These are phyloP conservation scores for Williopsis jadinii DNA, from an alignment of 1,139 yeast genomes.

Conservation along the genomic window DNA sequence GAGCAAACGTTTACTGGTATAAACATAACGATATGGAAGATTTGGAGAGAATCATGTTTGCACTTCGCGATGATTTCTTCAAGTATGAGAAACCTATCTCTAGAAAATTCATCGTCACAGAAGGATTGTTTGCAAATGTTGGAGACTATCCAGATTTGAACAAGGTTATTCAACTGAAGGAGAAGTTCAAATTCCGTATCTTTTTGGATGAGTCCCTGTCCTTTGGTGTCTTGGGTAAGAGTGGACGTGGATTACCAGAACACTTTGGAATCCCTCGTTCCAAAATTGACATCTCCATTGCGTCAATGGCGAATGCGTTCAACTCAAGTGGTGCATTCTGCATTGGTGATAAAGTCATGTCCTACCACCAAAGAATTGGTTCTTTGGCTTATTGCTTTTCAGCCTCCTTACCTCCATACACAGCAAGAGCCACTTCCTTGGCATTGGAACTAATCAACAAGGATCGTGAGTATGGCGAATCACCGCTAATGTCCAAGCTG, in stretches of 20 bases:
- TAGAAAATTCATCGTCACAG: conserved; percentile 86
- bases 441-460: conserved; percentile 43
- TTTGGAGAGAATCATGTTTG: conserved; percentile 59
- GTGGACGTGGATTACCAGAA: conserved; percentile 85
- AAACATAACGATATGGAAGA: conserved; percentile 87
- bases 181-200: conserved; percentile 75
- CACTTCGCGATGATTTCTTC: conserved; percentile 52
- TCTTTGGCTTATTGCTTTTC: conserved; percentile 88
- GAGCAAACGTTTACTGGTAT: conserved; percentile 78
- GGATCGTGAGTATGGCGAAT: conserved; percentile 23
- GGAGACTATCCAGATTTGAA: conserved; percentile 80
- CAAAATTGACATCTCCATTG: conserved; percentile 78
- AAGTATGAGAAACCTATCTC: conserved; percentile 67
- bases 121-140: conserved; percentile 73
- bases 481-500: conserved; percentile 27
- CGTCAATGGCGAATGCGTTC: conserved; percentile 75
- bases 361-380: conserved; percentile 87
- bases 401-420: conserved; percentile 91
- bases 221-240: conserved; percentile 75
- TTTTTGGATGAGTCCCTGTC: conserved; percentile 85
- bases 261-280: conserved; percentile 52
- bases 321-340: conserved; percentile 96
- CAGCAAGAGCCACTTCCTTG: conserved; percentile 66
- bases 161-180: conserved; percentile 65
- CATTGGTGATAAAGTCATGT: conserved; percentile 78